A percentile compares a stretch with the other conserved stretches of the same genome.
Conservation (phyloP, 352 stramenopile species). For the Phytophthora lateralis region DNA sequence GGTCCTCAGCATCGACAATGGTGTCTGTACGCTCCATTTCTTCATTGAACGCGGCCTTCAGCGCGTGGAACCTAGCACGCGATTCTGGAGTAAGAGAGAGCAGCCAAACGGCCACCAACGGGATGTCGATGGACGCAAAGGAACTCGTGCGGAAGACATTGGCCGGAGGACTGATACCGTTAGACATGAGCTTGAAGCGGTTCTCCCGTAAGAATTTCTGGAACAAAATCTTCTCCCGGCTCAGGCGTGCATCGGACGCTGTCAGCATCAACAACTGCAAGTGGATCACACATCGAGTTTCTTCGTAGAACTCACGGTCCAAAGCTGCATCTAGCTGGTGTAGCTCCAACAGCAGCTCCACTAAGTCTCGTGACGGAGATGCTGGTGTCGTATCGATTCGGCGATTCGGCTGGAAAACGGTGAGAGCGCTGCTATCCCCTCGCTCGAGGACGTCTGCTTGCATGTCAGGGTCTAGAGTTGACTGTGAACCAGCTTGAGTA, state of each 20-base stretch:
- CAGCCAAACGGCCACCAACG: slow-evolving; percentile 91
- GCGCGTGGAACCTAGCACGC: slow-evolving; percentile 84
- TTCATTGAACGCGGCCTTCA: slow-evolving; percentile 88
- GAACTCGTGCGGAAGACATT: slow-evolving; percentile 91
- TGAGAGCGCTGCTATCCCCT: slow-evolving; percentile 11
- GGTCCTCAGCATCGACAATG: slow-evolving; percentile 80
- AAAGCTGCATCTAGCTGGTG: slow-evolving; percentile 77
- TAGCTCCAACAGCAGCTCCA: slow-evolving; percentile 66
- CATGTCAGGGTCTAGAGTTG: slow-evolving; percentile 4
- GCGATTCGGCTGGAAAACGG: not conserved
- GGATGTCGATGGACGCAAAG: slow-evolving; percentile 91
- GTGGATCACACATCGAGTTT: slow-evolving; percentile 91
- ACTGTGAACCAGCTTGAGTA: not conserved
- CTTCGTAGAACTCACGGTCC: slow-evolving; percentile 84
- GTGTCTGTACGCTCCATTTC: slow-evolving; percentile 84
- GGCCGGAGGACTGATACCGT: slow-evolving; percentile 89
- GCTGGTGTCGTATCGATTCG: slow-evolving; percentile 14
- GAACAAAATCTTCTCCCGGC: slow-evolving; percentile 92
- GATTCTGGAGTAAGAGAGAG: slow-evolving; percentile 84
- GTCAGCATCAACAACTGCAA: slow-evolving; percentile 92
- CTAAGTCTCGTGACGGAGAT: slow-evolving; percentile 49
- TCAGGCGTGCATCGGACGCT: slow-evolving; percentile 84
- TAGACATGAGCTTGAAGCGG: slow-evolving; percentile 94
- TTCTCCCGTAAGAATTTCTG: slow-evolving; percentile 95
- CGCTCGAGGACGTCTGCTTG: slow-evolving; percentile 30